Conservation (phyloP, 1,284 basidiomycete genomes). For the Mycena sp. region DNA sequence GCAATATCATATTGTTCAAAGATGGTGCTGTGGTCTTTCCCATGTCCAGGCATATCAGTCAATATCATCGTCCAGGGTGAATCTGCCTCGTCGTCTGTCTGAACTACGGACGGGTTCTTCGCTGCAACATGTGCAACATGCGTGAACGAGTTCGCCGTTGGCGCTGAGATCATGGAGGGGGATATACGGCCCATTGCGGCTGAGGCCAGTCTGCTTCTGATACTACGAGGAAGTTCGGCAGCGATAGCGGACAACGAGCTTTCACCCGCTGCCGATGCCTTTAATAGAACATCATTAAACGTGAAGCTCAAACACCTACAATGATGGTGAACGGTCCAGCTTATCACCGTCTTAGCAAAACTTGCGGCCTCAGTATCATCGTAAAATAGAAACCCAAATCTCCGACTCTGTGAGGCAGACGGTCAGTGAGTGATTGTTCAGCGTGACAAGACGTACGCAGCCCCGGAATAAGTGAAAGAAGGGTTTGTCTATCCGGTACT, state of each 20-base stretch:
- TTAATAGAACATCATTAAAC: background rate
- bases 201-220: conserved; percentile 23
- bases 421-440: conserved; percentile 1
- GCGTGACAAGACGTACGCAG: conserved; percentile 62
- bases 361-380: conserved; percentile 68
- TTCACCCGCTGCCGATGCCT: conserved; percentile 3
- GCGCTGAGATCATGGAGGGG: conserved; percentile 76
- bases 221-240: conserved; percentile 21
- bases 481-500: conserved; percentile 88
- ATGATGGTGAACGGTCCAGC: conserved; percentile 51
- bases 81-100: conserved; percentile 56
- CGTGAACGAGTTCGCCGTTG: conserved; percentile 80
- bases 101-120: conserved; percentile 28
- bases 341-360: conserved; percentile 62
- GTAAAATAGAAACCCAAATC: conserved; percentile 81
- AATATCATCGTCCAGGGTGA: conserved; percentile 26
- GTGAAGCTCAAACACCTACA: conserved; percentile 22
- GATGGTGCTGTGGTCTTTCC: conserved; percentile 4
- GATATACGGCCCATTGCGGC: conserved; percentile 33
- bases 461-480: conserved; percentile 94
- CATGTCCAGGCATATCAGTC: conserved; percentile 13
- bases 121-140: conserved; percentile 88
- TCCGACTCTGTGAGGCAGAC: conserved; percentile 64
- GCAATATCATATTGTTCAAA: conserved; percentile 23
- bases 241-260: conserved; percentile 1